phyloP scores from a whole-genome alignment of 495 filamentous ascomycete species.

The Filosporella fistucella region DNA sequence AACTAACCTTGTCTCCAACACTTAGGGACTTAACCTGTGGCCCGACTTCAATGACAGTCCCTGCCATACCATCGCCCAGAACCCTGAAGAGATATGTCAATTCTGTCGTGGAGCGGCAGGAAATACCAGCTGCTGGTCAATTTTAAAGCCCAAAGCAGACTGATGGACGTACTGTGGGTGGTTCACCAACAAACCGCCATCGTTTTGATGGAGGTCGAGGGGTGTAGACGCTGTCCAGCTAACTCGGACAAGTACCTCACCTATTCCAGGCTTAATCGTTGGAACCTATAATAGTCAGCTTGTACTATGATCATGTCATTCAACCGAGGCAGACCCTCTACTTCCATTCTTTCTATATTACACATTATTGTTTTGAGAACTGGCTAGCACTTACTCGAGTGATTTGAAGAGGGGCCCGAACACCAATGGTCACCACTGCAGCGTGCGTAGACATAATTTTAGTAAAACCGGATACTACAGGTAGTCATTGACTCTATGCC shows the following conservation, averaged over 20 bases:
- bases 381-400: too few species aligned
- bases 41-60: conserved; percentile 39
- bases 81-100: conserved; percentile 23
- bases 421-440: conserved; percentile 33
- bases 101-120: not conserved
- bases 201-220: conserved; percentile 49
- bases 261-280: conserved; percentile 31
- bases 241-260: conserved; percentile 36
- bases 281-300: too few species aligned
- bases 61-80: conserved; percentile 35
- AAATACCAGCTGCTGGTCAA: not conserved
- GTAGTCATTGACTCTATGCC: too few species aligned
- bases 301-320: too few species aligned
- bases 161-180: conserved; percentile 33
- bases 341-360: too few species aligned
- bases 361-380: too few species aligned
- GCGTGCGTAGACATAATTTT: conserved; percentile 28
- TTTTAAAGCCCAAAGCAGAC: too few species aligned
- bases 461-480: too few species aligned
- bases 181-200: conserved; percentile 41
- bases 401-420: conserved; percentile 32
- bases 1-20: conserved; percentile 29
- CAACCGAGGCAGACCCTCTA: too few species aligned
- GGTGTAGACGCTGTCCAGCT: conserved; percentile 49
- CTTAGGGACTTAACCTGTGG: conserved; percentile 30